Percentiles rank a stretch among this genome's conserved stretches.
Evolutionary conservation across 805 yeast species (phyloP).

Genomic region (Groenewaldozyma salmanticensis): DNA sequence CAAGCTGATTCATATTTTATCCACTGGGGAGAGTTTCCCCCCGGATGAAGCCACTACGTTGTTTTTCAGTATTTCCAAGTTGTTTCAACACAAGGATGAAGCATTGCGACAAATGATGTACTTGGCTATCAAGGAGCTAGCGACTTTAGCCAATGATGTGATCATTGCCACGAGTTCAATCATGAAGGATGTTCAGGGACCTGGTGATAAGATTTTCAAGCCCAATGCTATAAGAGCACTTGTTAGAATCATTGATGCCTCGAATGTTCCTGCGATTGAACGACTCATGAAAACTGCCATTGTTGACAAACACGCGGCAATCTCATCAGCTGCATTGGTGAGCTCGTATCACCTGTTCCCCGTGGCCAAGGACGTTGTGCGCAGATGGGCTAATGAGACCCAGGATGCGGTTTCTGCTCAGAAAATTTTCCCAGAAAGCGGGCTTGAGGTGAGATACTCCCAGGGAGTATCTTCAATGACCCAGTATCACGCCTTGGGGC

Average conservation of each 20-base stretch:
- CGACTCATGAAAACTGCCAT: conserved; percentile 85
- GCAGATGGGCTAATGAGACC: conserved; percentile 89
- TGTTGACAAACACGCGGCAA: conserved; percentile 80
- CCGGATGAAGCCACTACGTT: conserved; percentile 82
- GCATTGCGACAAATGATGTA: conserved; percentile 87
- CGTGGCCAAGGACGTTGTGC: conserved; percentile 82
- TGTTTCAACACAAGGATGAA: conserved; percentile 86
- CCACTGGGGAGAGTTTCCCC: conserved; percentile 82
- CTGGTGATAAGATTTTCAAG: conserved; percentile 65
- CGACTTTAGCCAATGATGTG: conserved; percentile 77
- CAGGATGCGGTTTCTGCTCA: conserved; percentile 75
- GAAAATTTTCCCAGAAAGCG: conserved; percentile 29
- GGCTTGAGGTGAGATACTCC: conserved; percentile 18
- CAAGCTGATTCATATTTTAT: conserved; percentile 69
- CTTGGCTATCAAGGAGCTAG: conserved; percentile 85
- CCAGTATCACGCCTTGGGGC: conserved; percentile 93
- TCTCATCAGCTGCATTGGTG: conserved; percentile 89
- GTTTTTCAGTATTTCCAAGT: conserved; percentile 87
- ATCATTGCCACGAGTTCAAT: conserved; percentile 96
- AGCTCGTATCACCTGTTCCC: conserved; percentile 86
- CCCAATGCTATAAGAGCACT: conserved; percentile 93
- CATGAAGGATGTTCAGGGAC: conserved; percentile 94
- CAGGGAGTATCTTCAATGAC: conserved; percentile 56
- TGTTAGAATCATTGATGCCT: conserved; percentile 74
- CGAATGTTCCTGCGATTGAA: conserved; percentile 86